Evolutionary conservation across 345 rosid species (phyloP).

Genomic region (Bruguiera sexangula): DNA sequence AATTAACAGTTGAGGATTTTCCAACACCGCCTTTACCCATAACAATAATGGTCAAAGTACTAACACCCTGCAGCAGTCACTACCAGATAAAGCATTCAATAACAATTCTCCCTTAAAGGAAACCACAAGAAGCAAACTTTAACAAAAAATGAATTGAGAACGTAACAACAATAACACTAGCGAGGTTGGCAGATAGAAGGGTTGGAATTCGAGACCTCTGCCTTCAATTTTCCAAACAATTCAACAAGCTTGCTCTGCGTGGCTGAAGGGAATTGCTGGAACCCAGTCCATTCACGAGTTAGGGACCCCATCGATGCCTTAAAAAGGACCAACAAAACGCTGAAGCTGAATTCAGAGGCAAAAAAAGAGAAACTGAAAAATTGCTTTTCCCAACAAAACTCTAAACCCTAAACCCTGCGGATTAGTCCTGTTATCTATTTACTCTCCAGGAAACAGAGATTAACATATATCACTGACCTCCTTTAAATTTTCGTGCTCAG

Average conservation of each 20-base stretch:
- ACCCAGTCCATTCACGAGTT: constrained; percentile 70
- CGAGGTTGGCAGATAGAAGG: too few species aligned
- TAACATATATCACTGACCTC: too few species aligned
- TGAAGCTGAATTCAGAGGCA: background rate
- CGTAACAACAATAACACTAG: too few species aligned
- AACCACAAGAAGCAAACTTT: background rate
- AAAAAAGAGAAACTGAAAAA: background rate
- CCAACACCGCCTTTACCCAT: constrained; percentile 95
- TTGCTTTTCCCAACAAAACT: background rate
- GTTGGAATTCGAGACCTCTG: constrained; percentile 42
- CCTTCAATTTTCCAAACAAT: constrained; percentile 63
- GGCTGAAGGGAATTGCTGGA: constrained; percentile 77
- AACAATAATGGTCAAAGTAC: constrained; percentile 68
- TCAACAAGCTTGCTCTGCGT: constrained; percentile 69
- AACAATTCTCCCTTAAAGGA: background rate
- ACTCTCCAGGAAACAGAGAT: too few species aligned
- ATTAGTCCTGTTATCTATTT: too few species aligned
- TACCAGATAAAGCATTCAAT: constrained; percentile 2
- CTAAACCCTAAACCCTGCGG: background rate
- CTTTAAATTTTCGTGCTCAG: too few species aligned
- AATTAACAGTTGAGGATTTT: constrained; percentile 82
- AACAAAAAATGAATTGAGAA: background rate
- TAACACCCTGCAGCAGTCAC: constrained; percentile 43
- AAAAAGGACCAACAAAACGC: background rate
- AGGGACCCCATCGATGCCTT: constrained; percentile 26